Conservation (phyloP, 768 basidiomycete genomes). For the Lyophyllum decastes region DNA sequence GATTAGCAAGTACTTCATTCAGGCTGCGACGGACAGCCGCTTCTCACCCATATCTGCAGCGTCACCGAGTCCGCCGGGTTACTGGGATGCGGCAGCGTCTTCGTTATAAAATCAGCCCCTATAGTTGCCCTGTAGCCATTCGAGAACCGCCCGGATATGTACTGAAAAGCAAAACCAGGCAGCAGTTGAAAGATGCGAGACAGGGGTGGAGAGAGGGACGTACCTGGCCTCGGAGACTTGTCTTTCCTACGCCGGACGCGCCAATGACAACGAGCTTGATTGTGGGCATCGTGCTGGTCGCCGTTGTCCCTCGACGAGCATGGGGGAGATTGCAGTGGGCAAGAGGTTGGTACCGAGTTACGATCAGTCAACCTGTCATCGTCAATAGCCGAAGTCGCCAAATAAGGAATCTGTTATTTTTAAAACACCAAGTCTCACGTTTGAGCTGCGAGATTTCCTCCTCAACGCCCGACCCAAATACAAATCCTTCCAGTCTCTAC, state of each 20-base stretch:
- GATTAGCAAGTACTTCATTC: too few species aligned
- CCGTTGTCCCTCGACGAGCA: conserved; percentile 7
- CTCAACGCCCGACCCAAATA: too few species aligned
- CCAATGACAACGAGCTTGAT: conserved; percentile 85
- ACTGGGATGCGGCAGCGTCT: conserved; percentile 64
- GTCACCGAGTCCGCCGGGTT: conserved; percentile 57
- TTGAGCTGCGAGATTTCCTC: too few species aligned
- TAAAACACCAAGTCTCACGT: too few species aligned
- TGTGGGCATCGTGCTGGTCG: conserved; percentile 51
- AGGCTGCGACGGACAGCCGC: too few species aligned
- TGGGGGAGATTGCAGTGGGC: neutral
- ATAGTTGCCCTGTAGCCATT: conserved; percentile 83
- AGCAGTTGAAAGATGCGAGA: too few species aligned
- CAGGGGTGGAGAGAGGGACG: conserved; percentile 17
- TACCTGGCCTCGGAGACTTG: conserved; percentile 75
- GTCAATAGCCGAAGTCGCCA: neutral
- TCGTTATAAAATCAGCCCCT: conserved; percentile 86
- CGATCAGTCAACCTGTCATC: neutral
- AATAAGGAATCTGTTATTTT: too few species aligned
- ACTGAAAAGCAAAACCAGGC: conserved; percentile 38
- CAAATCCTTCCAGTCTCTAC: too few species aligned
- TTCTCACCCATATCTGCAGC: conserved; percentile 59
- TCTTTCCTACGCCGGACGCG: conserved; percentile 84
- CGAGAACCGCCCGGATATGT: conserved; percentile 75
- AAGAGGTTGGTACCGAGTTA: neutral